Conservation (phyloP, 2,329 filamentous ascomycete genomes). For the Stenocarpella maydis region DNA sequence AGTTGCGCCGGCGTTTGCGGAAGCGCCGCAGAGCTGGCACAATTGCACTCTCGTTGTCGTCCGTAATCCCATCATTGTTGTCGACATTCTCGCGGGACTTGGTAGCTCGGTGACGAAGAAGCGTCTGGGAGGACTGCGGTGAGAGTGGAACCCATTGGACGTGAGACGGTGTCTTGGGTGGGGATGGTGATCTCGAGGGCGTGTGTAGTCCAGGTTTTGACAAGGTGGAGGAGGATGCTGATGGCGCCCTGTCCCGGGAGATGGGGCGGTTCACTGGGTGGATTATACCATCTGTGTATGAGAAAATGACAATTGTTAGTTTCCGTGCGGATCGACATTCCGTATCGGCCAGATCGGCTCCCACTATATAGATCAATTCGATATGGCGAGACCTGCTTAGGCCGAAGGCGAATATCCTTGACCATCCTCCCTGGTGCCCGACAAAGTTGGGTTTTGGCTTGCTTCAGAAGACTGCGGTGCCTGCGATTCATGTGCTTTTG, state of each 20-base stretch:
- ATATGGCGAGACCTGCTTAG: slow-evolving; percentile 5
- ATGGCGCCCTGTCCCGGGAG: slow-evolving; percentile 15
- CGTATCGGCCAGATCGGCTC: slow-evolving; percentile 1
- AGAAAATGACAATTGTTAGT: slow-evolving; percentile 25
- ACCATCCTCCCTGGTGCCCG: slow-evolving; percentile 10
- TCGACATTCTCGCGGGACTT: slow-evolving; percentile 19
- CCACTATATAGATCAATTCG: not conserved
- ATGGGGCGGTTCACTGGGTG: not conserved
- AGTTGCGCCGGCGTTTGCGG: slow-evolving; percentile 41
- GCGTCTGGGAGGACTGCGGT: slow-evolving; percentile 56
- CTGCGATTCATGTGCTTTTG: slow-evolving; percentile 6
- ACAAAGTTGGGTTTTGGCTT: not conserved
- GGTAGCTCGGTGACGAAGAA: slow-evolving; percentile 49
- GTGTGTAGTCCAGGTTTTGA: slow-evolving; percentile 22
- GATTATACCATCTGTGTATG: slow-evolving; percentile 35
- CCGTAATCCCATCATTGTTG: not conserved
- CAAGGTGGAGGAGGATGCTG: slow-evolving; percentile 8
- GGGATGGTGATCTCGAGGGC: slow-evolving; percentile 51
- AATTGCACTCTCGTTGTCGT: slow-evolving; percentile 25
- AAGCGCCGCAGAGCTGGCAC: slow-evolving; percentile 15
- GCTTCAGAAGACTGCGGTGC: not conserved
- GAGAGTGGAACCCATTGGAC: slow-evolving; percentile 56
- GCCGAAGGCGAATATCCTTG: not conserved
- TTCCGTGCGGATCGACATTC: not conserved
- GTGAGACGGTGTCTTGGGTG: slow-evolving; percentile 25